Conservation (phyloP, 2,329 filamentous ascomycete species). For the Leptographium galeiforme region DNA sequence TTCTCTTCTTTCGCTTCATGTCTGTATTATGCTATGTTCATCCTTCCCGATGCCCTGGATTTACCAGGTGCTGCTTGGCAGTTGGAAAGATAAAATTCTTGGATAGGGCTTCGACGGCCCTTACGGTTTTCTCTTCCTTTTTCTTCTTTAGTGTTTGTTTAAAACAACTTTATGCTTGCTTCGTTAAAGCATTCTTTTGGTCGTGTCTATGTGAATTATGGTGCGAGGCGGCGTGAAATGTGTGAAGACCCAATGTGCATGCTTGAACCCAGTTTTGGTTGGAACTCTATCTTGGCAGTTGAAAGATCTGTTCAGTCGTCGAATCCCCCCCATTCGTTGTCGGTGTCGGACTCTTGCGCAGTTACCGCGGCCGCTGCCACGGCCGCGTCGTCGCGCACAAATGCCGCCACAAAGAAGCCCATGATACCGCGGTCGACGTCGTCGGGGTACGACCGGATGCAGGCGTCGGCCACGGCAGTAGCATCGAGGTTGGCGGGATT, state of each 20-base stretch:
- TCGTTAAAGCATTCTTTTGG: too few relatives aligned
- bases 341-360: neutral
- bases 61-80: neutral
- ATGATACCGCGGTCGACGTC: conserved; percentile 67
- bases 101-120: neutral
- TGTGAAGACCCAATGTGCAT: too few relatives aligned
- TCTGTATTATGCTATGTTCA: neutral
- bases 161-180: too few relatives aligned
- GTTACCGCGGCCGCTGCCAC: neutral
- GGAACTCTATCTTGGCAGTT: too few relatives aligned
- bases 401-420: conserved; percentile 90
- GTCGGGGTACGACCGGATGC: conserved; percentile 68
- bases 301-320: conserved; percentile 7
- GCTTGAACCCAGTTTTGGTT: too few relatives aligned
- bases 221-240: too few relatives aligned
- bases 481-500: neutral
- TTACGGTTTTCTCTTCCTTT: neutral
- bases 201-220: too few relatives aligned
- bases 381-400: conserved; percentile 43
- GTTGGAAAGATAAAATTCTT: neutral
- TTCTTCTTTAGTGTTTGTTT: neutral
- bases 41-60: neutral
- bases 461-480: conserved; percentile 49
- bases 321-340: conserved; percentile 11
- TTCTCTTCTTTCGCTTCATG: neutral